A percentile compares a stretch with the other conserved stretches of the same genome.
phyloP scores from a whole-genome alignment of 2,329 filamentous ascomycete genomes.

The Aspergillus tanneri region DNA sequence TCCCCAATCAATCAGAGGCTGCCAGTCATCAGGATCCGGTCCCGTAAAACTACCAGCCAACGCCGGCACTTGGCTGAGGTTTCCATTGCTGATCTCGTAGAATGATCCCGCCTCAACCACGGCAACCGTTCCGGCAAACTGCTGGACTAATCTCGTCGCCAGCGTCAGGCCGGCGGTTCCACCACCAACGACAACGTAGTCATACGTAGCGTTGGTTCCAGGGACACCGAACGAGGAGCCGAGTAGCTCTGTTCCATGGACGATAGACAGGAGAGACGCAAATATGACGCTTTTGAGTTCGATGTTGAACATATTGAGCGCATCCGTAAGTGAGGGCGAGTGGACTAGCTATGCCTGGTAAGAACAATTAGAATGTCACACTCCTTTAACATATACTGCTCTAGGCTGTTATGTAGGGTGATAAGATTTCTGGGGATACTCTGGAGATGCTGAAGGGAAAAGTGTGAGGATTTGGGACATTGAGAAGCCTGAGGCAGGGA shows the following conservation, averaged over 20 bases:
- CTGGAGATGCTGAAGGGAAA: too few relatives aligned
- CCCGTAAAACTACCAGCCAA: slow-evolving; percentile 19
- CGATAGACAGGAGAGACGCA: not conserved
- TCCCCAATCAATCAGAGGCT: slow-evolving; percentile 29
- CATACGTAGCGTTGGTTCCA: not conserved
- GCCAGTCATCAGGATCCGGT: slow-evolving; percentile 21
- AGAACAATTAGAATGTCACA: too few relatives aligned
- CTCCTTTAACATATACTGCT: too few relatives aligned
- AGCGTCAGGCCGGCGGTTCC: slow-evolving; percentile 23
- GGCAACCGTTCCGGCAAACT: slow-evolving; percentile 22
- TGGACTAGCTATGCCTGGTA: too few relatives aligned
- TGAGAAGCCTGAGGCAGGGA: too few relatives aligned
- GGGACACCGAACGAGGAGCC: slow-evolving; percentile 4
- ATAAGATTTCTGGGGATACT: too few relatives aligned
- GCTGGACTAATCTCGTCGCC: slow-evolving; percentile 27
- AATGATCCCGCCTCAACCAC: slow-evolving; percentile 30
- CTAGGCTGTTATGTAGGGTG: too few relatives aligned
- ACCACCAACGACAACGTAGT: slow-evolving; percentile 5
- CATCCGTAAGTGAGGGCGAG: too few relatives aligned
- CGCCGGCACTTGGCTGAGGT: slow-evolving; percentile 7
- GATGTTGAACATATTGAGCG: not conserved
- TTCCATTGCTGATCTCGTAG: slow-evolving; percentile 24
- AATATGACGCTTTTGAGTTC: not conserved
- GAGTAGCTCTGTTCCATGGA: not conserved
- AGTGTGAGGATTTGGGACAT: too few relatives aligned